These are phyloP conservation scores for Aspergillus pseudotamarii DNA, from an alignment of 2,329 filamentous ascomycete species.

Conservation along the genomic window DNA sequence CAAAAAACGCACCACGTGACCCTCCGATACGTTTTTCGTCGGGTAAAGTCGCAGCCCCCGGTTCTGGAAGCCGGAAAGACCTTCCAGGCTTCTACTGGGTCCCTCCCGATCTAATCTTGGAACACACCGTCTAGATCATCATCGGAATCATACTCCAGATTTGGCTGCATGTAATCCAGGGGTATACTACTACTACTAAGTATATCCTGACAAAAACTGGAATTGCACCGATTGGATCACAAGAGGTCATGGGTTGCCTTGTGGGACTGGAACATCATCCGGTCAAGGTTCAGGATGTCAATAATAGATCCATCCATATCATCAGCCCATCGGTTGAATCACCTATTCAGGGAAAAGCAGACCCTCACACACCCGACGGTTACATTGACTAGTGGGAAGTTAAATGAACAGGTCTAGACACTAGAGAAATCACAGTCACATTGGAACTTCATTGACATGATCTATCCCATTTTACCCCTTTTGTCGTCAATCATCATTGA, in stretches of 20 bases:
- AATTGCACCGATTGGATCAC: conserved; percentile 1
- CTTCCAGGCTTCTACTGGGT: neutral
- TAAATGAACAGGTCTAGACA: neutral
- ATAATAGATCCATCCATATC: neutral
- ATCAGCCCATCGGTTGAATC: neutral
- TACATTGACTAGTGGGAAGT: neutral
- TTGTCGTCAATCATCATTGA: neutral
- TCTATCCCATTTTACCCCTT: neutral
- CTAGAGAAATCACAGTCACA: neutral
- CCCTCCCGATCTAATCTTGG: neutral
- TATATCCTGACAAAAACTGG: neutral
- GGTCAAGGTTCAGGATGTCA: conserved; percentile 1
- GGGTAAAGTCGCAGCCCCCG: conserved; percentile 24
- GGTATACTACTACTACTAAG: neutral
- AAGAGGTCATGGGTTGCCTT: neutral
- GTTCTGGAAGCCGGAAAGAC: neutral
- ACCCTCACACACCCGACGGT: neutral
- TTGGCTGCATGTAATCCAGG: conserved; percentile 5
- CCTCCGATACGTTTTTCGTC: conserved; percentile 22
- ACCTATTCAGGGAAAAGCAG: neutral
- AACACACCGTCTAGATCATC: neutral
- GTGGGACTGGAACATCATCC: neutral
- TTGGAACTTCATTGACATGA: neutral
- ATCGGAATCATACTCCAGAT: neutral
- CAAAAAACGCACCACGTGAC: conserved; percentile 21